Evolutionary conservation across 2,329 filamentous ascomycete genomes (phyloP), one percentile per base, ranked within the genome.

Genomic region (Sporothrix phasma): DNA sequence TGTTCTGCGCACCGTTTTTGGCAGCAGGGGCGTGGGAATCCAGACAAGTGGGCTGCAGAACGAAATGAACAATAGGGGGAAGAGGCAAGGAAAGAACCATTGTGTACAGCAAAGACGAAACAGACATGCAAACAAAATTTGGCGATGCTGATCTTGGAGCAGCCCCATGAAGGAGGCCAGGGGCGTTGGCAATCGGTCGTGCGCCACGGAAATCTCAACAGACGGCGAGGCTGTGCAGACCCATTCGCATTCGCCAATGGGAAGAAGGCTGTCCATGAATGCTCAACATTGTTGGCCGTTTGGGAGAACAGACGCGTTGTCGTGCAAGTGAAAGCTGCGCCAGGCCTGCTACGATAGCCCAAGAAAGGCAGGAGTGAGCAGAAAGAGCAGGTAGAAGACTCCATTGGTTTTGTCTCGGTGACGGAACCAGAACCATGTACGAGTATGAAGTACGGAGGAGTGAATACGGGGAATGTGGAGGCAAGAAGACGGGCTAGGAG

Each of bases 81-180:
- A n/a, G n/a, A n/a, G n/a, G n/a, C n/a, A n/a, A n/a, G n/a, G n/a
- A n/a, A n/a, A n/a, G n/a, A n/a, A n/a, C n/a, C n/a, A n/a, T n/a
- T n/a, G n/a, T n/a, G n/a, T n/a, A 34, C 31, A 34, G 31, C 2
- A 41, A 59, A 31, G 19, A 59, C n/a, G 29, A 41, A 46, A 59
- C 39, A 19, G 29, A 46, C 22, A 17, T 24, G 34, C 54, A 37
- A 58, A 24, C 34, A 19, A 58, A 37, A 58, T 60, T 60, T 24
- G 39, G 46, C n/a, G 43, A 61, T 34, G 59, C 22, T 61, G 59
- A 61, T 61, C 59, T 26, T 61, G 54, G 39, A 49, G 19, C 10
- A n/a, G 6, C 10, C 15, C 24, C 45, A 37, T 37, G 34, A 29
- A 29, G 54, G 51, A 56, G 19, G 17, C 5, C 31, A 17, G 19